Base-by-base conservation (phyloP, 1,139 yeast genomes). In the Suhomyces ambrosiae region DNA sequence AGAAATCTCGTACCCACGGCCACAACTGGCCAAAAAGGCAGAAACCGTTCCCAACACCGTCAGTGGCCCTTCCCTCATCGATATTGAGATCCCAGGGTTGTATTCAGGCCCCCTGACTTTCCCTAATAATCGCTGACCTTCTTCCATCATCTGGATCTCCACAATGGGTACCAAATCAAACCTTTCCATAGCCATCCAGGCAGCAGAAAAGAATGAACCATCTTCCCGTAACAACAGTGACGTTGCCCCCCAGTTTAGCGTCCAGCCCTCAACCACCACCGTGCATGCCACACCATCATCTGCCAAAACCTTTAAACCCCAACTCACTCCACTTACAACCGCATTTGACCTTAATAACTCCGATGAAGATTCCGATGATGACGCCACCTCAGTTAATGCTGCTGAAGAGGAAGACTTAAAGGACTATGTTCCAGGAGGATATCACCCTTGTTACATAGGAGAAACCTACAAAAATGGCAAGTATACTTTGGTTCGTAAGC, bases 131-230 rank as follows among this genome's bases (percentile, higher is more conserved):
- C n/a, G n/a, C n/a, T n/a, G n/a, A n/a, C n/a, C n/a, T n/a, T n/a
- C n/a, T n/a, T n/a, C n/a, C n/a, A n/a, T n/a, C n/a, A n/a, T n/a
- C n/a, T n/a, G n/a, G n/a, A n/a, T n/a, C n/a, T n/a, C n/a, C n/a
- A n/a, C 21, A 18, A 33, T 33, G 37, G 43, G 38, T 18, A 29
- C 43, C 26, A 68, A 63, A 47, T 71, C 76, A 18, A 71, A 71
- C 48, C 58, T 71, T 38, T 70, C 76, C 31, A 56, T 71, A 41
- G 76, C 76, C 37, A 70, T 71, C 35, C 69, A 71, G 48, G 65
- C 69, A 47, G 76, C 74, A 25, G 76, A 70, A 18, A 34, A 32
- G 36, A 36, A 39, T 17, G 35, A 23, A 28, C 18, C 29, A 32
- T 12, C 8, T 14, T 23, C 29, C 27, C 21, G 29, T 11, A 16